Base-by-base conservation (phyloP, 495 filamentous ascomycete species). In the Podospora appendiculata region DNA sequence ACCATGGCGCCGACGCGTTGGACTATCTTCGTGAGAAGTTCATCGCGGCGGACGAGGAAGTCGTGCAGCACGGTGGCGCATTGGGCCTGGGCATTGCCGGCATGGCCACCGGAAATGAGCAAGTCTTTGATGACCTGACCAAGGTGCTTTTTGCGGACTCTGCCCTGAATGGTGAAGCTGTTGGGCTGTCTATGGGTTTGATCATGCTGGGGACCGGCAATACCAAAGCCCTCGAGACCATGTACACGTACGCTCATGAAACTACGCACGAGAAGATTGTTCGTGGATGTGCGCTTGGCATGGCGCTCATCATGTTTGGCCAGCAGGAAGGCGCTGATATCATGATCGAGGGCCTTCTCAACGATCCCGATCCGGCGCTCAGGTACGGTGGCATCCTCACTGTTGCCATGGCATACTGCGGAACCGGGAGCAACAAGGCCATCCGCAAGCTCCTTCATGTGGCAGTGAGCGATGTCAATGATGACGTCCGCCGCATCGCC, bases 221-320 rank as follows among this genome's bases (percentile, higher is more conserved):
- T 64, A 82, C 90, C 64, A 87, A 85, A 67, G 89, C 88, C 6
- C 67, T 99, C 3, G 87, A 94, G 67, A 89, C 93, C 51, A 94
- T 99, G 90, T 90, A 96, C 45, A 86, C 89, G 52, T 99, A 99
- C 61, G 89, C 94, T 4, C 94, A 95, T 63, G 94, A 99, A 36
- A 99, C 94, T 0, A 89, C 92, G 48, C 94, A 99, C 68, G 94
- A 97, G 71, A 99, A 99, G 80, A 97, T 95, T 49, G 90, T 97
- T 17, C 89, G 94, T 45, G 94, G 94, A 58, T 78, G 95, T 48
- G 91, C 91, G 14, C 77, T 99, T 55, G 94, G 94, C 53, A 97
- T 99, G 89, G 90, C 94, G 36, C 74, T 99, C 53, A 95, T 97
- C 72, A 99, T 96, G 92, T 97, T 92, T 59, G 90, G 87, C 33